These are phyloP conservation scores for Penicillium sp. DNA, from an alignment of 2,329 filamentous ascomycete genomes.

Conservation along the genomic window DNA sequence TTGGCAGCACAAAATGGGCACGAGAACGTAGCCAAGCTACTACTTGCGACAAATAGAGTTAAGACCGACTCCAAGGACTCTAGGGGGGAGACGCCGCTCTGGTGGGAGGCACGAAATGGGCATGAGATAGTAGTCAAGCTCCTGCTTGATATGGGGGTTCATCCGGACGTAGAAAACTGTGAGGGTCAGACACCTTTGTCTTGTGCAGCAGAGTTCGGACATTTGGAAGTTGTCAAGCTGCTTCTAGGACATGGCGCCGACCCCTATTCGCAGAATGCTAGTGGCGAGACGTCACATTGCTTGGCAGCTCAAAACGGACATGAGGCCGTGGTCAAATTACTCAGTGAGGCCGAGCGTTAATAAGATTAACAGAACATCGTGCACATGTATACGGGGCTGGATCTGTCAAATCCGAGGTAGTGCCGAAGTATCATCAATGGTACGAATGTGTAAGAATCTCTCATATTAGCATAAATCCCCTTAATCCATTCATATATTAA, in stretches of 20 bases:
- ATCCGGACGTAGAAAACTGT: not conserved
- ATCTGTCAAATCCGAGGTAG: too few species aligned
- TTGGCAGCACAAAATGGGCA: slow-evolving; percentile 3
- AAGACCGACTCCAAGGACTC: not conserved
- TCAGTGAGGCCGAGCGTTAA: not conserved
- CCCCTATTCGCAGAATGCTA: not conserved
- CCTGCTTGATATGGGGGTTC: not conserved
- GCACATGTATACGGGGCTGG: too few species aligned
- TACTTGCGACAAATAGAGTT: not conserved
- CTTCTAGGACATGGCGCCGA: not conserved
- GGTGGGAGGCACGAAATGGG: not conserved
- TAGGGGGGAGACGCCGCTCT: not conserved
- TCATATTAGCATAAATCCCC: not conserved
- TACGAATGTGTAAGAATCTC: too few species aligned
- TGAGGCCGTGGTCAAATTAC: not conserved
- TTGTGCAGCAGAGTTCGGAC: not conserved
- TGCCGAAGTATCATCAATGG: too few species aligned
- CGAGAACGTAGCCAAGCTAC: not conserved
- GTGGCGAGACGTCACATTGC: not conserved
- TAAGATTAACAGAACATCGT: not conserved
- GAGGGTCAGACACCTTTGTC: not conserved
- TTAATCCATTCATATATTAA: not conserved
- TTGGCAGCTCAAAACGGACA: not conserved
- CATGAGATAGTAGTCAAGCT: slow-evolving; percentile 1
- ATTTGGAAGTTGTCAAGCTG: not conserved